Conservation (phyloP, 768 basidiomycete species). For the Macrolepiota dolichaula region DNA sequence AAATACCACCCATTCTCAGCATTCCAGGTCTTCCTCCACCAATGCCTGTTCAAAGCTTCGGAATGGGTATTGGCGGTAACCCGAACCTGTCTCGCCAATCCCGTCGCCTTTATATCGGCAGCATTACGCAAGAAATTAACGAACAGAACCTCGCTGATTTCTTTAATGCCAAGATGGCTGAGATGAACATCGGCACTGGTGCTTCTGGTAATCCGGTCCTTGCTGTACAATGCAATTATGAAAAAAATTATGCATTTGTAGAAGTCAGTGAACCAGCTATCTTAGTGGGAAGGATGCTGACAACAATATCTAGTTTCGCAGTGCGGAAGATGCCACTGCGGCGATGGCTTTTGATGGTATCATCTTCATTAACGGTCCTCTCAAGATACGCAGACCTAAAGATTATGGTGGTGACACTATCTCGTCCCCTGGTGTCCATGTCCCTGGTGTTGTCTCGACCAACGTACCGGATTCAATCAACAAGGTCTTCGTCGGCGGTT, state of each 20-base stretch:
- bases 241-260: constrained; percentile 98
- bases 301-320: constrained; percentile 75
- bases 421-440: constrained; percentile 64
- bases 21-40: constrained; percentile 82
- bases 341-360: constrained; percentile 98
- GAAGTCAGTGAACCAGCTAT: constrained; percentile 53
- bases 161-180: constrained; percentile 95
- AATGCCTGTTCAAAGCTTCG: constrained; percentile 79
- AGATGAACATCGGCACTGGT: constrained; percentile 84
- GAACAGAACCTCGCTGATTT: constrained; percentile 90
- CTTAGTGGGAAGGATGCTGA: constrained; percentile 4
- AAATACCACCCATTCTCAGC: constrained; percentile 77
- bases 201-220: constrained; percentile 87
- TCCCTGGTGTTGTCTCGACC: constrained; percentile 94
- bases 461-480: constrained; percentile 97
- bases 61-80: constrained; percentile 83
- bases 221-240: constrained; percentile 94
- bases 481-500: constrained; percentile 96
- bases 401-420: constrained; percentile 87
- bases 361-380: constrained; percentile 90
- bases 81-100: constrained; percentile 92
- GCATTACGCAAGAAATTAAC: constrained; percentile 92
- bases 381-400: constrained; percentile 97
- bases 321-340: constrained; percentile 92
- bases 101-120: constrained; percentile 93